Base-by-base conservation (phyloP, 2,329 filamentous ascomycete genomes). In the Aspergillus uvarum region DNA sequence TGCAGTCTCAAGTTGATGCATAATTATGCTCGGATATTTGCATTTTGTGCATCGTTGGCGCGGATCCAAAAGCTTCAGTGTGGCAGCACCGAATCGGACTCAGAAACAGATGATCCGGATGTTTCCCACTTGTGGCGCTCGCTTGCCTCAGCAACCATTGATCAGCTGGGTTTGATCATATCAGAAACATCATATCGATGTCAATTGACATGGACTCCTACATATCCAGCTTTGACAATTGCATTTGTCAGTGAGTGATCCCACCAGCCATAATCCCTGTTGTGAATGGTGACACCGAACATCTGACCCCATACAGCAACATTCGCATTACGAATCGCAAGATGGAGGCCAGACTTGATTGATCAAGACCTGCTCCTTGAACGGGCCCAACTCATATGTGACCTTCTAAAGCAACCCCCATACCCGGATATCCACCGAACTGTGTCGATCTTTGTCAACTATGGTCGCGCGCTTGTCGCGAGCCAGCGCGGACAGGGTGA, bases 361-460 rank as follows among this genome's bases (percentile, higher is more conserved):
- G 66, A 74, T 38, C 69, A 72, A 48, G 59, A 61, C 11, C 53
- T 74, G 11, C 62, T 74, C 8, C 62, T 74, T 14, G 70, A 73
- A 49, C 52, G 72, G 58, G 72, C 68, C 10, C 69, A 74, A 42
- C 67, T 64, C 47, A 73, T 75, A 26, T 70, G 71, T 48, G 72
- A 74, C 47, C 73, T 74, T 53, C 60, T 75, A 19, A 74, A 73
- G 51, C 70, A 72, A 35, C 72, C 73, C 16, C 73, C 73, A 0
- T 75, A 75, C 51, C 73, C 73, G n/a, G 73, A 75, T 31, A 74
- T 75, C n/a, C 73, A 75, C 58, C 69, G 73, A 29, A 74, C 73
- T 4, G 72, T 75, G 26, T 74, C 72, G 26, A 72, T 75, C 54
- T 75, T 75, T 50, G 71, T 73, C 47, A 74, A 73, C 57, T 75